Percentiles rank a stretch among this genome's conserved stretches.
phyloP scores from a whole-genome alignment of 176 grass and related monocot species.

The Triticum urartu region DNA sequence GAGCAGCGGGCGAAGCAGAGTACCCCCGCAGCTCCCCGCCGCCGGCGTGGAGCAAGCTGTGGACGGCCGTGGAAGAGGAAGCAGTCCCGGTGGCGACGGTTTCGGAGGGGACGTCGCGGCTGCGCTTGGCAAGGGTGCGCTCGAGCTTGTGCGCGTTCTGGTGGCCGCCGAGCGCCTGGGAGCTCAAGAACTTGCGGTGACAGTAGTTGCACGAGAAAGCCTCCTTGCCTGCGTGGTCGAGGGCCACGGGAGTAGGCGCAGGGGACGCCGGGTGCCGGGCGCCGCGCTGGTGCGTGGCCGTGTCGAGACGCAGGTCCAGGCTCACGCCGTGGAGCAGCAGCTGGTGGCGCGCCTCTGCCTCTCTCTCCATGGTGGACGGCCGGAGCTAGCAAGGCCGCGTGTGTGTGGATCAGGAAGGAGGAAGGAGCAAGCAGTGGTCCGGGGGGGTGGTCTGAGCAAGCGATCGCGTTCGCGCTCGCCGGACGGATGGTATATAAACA shows the following conservation, averaged over 20 bases:
- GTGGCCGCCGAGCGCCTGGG: constrained; percentile 77
- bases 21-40: neutral
- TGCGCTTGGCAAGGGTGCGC: constrained; percentile 29
- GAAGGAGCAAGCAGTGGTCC: too few species aligned
- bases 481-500: too few species aligned
- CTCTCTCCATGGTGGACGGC: constrained; percentile 1
- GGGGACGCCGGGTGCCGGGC: neutral
- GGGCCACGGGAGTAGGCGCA: neutral
- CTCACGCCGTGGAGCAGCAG: constrained; percentile 17
- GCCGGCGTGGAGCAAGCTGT: neutral
- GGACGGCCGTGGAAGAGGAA: neutral
- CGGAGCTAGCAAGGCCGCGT: too few species aligned
- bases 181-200: too few species aligned
- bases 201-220: neutral
- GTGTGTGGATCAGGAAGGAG: too few species aligned
- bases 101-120: too few species aligned
- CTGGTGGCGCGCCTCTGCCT: neutral
- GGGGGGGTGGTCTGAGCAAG: too few species aligned
- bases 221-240: neutral
- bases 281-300: neutral
- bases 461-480: too few species aligned
- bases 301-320: constrained; percentile 50
- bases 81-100: too few species aligned
- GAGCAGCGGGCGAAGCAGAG: neutral
- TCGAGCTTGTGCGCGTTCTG: constrained; percentile 97